phyloP scores from a whole-genome alignment of 768 basidiomycete genomes.

The Boletus sensibilis region DNA sequence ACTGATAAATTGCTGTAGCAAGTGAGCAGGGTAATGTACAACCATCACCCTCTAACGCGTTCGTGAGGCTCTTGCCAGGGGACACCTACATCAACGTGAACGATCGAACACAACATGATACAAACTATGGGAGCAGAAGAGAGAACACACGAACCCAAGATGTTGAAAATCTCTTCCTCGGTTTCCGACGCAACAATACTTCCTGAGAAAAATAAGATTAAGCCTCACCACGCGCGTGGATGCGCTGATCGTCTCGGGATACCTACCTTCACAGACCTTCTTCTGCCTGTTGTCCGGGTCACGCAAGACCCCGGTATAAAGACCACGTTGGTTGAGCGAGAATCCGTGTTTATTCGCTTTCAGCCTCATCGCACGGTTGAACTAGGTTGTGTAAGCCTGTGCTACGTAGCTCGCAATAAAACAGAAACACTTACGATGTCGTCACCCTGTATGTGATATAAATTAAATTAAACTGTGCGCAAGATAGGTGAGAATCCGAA shows the following conservation, averaged over 20 bases:
- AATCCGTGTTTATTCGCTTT: conserved; percentile 82
- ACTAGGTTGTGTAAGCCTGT: conserved; percentile 43
- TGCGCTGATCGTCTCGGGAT: not conserved
- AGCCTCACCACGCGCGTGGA: not conserved
- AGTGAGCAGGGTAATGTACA: not conserved
- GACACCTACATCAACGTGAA: conserved; percentile 41
- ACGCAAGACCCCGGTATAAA: conserved; percentile 71
- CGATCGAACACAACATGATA: not conserved
- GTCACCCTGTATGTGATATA: conserved; percentile 58
- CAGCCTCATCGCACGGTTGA: conserved; percentile 84
- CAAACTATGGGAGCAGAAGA: too few relatives aligned
- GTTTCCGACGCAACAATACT: conserved; percentile 75
- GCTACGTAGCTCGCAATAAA: not conserved
- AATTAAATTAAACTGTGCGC: not conserved
- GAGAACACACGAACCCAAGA: conserved; percentile 46
- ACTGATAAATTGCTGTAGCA: not conserved
- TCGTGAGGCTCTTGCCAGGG: conserved; percentile 85
- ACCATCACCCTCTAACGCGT: conserved; percentile 46
- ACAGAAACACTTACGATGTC: conserved; percentile 64
- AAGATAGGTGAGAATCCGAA: not conserved
- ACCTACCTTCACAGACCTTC: conserved; percentile 57
- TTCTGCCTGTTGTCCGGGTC: conserved; percentile 61
- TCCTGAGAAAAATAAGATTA: conserved; percentile 40
- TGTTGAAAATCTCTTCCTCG: conserved; percentile 82
- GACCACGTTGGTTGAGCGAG: conserved; percentile 84